Evolutionary conservation across 108 stramenopile species (phyloP).

Genomic region (Bacterosira constricta): DNA sequence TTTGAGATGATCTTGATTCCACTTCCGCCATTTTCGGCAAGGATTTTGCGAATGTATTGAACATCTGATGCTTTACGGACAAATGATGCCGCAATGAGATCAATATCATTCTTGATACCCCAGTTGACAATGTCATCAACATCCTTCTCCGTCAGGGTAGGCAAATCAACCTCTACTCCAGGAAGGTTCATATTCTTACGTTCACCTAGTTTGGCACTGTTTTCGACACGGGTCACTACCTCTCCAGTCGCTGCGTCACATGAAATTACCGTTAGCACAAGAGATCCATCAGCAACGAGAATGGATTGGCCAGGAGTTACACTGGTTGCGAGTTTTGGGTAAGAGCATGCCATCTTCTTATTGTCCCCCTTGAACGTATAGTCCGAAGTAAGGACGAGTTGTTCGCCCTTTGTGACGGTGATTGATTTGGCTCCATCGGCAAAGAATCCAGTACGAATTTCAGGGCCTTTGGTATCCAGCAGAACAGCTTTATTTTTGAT

Average conservation of each 20-base stretch:
- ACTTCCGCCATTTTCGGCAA: conserved; percentile 76
- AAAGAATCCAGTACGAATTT: conserved; percentile 92
- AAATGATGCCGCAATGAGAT: conserved; percentile 97
- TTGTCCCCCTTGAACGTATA: conserved; percentile 71
- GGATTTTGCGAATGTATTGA: conserved; percentile 83
- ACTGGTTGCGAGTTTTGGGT: conserved; percentile 63
- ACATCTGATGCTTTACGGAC: conserved; percentile 91
- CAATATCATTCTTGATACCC: conserved; percentile 86
- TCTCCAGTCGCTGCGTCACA: conserved; percentile 60
- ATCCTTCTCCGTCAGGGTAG: conserved; percentile 92
- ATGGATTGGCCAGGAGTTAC: conserved; percentile 81
- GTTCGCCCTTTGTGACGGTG: conserved; percentile 62
- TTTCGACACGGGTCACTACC: conserved; percentile 72
- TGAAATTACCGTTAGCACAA: conserved; percentile 78
- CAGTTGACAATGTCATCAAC: conserved; percentile 88
- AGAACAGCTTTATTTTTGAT: conserved; percentile 55
- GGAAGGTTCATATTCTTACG: conserved; percentile 94
- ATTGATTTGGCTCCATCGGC: conserved; percentile 72
- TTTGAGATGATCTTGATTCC: conserved; percentile 98
- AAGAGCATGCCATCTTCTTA: conserved; percentile 78
- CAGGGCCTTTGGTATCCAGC: conserved; percentile 92
- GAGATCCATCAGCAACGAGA: conserved; percentile 83
- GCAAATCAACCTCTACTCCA: conserved; percentile 85
- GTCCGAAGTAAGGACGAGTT: conserved; percentile 72
- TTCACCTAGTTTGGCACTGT: conserved; percentile 81